A percentile compares a stretch with the other conserved stretches of the same genome.
phyloP scores from a whole-genome alignment of 345 rosid species.

The Odontarrhena argentea region DNA sequence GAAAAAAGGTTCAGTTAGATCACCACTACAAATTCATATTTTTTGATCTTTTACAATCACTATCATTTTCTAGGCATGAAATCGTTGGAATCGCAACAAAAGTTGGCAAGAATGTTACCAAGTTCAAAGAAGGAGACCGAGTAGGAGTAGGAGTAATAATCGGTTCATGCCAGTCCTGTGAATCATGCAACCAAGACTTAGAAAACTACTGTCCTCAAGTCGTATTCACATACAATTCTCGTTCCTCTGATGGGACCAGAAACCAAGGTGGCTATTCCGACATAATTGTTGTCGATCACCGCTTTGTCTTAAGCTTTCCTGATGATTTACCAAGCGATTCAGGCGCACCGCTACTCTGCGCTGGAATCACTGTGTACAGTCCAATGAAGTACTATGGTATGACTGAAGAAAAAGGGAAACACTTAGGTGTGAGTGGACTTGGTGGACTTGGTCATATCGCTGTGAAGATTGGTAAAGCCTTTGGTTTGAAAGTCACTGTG shows the following conservation, averaged over 20 bases:
- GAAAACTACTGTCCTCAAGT: constrained; percentile 59
- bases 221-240: constrained; percentile 42
- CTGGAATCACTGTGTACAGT: constrained; percentile 72
- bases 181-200: constrained; percentile 47
- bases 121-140: constrained; percentile 59
- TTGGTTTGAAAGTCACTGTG: constrained; percentile 83
- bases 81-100: constrained; percentile 60
- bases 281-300: constrained; percentile 54
- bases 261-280: constrained; percentile 66
- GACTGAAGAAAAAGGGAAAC: constrained; percentile 71
- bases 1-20: neutral
- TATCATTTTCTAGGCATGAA: constrained; percentile 51
- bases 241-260: constrained; percentile 50
- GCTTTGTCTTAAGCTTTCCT: constrained; percentile 55
- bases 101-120: constrained; percentile 54
- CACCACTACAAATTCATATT: neutral
- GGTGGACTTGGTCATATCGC: constrained; percentile 96
- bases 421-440: constrained; percentile 81
- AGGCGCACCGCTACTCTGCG: constrained; percentile 69
- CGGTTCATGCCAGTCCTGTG: constrained; percentile 56
- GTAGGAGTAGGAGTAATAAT: constrained; percentile 62
- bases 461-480: constrained; percentile 81
- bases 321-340: constrained; percentile 54
- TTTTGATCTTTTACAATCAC: neutral
- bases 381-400: constrained; percentile 67